These are phyloP conservation scores for Gliomastix tumulicola DNA, from an alignment of 2,329 filamentous ascomycete species.

Conservation along the genomic window DNA sequence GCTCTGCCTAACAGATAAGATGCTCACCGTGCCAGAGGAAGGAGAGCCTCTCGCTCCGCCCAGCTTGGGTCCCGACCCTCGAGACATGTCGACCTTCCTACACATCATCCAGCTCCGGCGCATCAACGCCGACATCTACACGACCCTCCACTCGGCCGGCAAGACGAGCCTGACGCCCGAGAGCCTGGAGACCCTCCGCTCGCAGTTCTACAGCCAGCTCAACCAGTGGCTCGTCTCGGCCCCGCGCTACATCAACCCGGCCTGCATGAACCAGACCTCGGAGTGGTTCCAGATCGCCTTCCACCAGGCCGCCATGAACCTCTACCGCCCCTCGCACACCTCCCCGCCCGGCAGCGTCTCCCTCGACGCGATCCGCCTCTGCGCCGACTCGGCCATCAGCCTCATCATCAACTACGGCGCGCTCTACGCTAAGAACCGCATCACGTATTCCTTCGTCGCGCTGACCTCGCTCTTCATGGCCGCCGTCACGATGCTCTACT, in stretches of 20 bases:
- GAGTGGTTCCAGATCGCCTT: constrained; percentile 19
- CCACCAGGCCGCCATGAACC: constrained; percentile 13
- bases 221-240: constrained; percentile 15
- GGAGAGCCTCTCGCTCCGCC: constrained; percentile 5
- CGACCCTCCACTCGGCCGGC: constrained; percentile 9
- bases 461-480: constrained; percentile 18
- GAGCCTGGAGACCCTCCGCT: not conserved
- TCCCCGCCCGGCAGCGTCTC: constrained; percentile 5
- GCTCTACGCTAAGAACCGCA: constrained; percentile 15
- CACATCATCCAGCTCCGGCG: constrained; percentile 15
- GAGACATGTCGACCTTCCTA: constrained; percentile 14
- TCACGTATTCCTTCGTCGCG: constrained; percentile 17
- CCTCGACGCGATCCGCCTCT: constrained; percentile 6
- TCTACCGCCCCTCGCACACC: constrained; percentile 14
- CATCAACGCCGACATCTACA: constrained; percentile 13
- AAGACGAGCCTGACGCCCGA: not conserved
- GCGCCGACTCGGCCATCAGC: constrained; percentile 9
- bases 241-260: constrained; percentile 12
- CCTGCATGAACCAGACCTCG: constrained; percentile 14
- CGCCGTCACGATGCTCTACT: constrained; percentile 17
- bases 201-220: constrained; percentile 3
- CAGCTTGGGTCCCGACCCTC: not conserved
- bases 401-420: constrained; percentile 10
- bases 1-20: not conserved
- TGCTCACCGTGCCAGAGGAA: not conserved